A percentile compares a stretch with the other conserved stretches of the same genome.
These are phyloP conservation scores for Botrytis pseudocinerea DNA, from an alignment of 2,329 filamentous ascomycete genomes.

Conservation along the genomic window DNA sequence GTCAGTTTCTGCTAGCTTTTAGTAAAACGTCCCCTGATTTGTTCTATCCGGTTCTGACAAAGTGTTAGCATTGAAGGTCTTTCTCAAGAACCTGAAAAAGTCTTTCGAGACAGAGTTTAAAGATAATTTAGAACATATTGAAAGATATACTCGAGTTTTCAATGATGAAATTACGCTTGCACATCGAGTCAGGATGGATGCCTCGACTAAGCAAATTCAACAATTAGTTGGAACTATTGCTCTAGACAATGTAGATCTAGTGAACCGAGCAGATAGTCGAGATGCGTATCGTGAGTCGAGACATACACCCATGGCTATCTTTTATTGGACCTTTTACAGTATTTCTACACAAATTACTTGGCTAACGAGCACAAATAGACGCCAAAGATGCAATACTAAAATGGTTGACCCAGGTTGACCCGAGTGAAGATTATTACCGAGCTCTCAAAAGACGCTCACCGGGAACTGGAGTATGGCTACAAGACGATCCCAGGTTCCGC, in stretches of 20 bases:
- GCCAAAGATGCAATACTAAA: slow-evolving; percentile 1
- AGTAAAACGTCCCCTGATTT: background rate
- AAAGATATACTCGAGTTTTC: slow-evolving; percentile 20
- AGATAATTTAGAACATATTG: slow-evolving; percentile 20
- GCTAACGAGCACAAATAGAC: slow-evolving; percentile 6
- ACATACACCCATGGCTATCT: background rate
- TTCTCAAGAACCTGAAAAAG: slow-evolving; percentile 16
- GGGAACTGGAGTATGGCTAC: slow-evolving; percentile 15
- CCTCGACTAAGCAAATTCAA: slow-evolving; percentile 14
- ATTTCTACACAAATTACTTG: no score
- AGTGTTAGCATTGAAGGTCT: slow-evolving; percentile 8
- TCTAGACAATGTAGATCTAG: slow-evolving; percentile 8
- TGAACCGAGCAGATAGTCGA: background rate
- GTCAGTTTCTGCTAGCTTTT: slow-evolving; percentile 10
- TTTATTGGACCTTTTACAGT: no score
- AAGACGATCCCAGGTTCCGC: background rate
- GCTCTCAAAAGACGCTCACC: slow-evolving; percentile 5
- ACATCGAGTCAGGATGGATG: slow-evolving; percentile 13
- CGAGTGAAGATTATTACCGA: slow-evolving; percentile 16
- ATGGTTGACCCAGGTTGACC: slow-evolving; percentile 20
- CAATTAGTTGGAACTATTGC: slow-evolving; percentile 9
- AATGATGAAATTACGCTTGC: slow-evolving; percentile 23
- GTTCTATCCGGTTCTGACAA: background rate
- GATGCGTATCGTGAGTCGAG: background rate
- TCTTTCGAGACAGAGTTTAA: slow-evolving; percentile 19